These are phyloP conservation scores for Grosmannia huntii DNA, from an alignment of 2,329 filamentous ascomycete genomes.

Conservation along the genomic window DNA sequence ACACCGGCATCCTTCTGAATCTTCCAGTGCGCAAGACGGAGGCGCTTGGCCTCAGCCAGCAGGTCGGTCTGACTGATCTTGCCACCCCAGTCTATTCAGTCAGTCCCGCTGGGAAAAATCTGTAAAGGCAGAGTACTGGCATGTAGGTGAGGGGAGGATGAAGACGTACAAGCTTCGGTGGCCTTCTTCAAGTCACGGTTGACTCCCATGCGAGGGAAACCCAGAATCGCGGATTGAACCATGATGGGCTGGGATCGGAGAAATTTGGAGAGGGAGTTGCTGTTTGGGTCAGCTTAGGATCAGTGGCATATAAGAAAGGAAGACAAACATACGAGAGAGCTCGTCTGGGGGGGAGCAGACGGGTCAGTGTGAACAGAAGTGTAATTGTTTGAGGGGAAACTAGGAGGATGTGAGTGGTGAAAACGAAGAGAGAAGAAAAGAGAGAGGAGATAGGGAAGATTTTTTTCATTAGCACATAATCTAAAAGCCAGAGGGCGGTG, in stretches of 20 bases:
- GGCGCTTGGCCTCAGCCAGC: constrained; percentile 88
- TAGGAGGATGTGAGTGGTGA: constrained; percentile 6
- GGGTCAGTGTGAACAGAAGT: constrained; percentile 2
- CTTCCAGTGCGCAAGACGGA: constrained; percentile 95
- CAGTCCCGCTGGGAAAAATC: not conserved
- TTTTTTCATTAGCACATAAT: constrained; percentile 3
- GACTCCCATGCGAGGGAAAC: constrained; percentile 97
- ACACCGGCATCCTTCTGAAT: constrained; percentile 98
- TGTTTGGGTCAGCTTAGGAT: not conserved
- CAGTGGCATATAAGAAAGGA: not conserved
- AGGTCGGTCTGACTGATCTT: constrained; percentile 90
- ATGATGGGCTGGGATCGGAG: constrained; percentile 23
- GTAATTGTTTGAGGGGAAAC: not conserved
- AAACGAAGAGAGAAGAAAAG: constrained; percentile 2
- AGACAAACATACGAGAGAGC: constrained; percentile 2
- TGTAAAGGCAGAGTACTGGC: not conserved
- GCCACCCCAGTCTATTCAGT: constrained; percentile 58
- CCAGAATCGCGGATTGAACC: constrained; percentile 69
- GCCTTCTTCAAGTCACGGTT: constrained; percentile 99
- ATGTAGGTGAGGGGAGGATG: not conserved
- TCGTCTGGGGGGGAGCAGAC: constrained; percentile 7
- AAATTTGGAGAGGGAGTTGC: constrained; percentile 3
- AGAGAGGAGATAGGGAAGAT: constrained; percentile 2
- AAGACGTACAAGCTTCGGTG: constrained; percentile 69
- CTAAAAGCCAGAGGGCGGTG: constrained; percentile 7